Evolutionary conservation across 148 eudicot species (phyloP), one percentile per base, ranked within the genome.

Genomic region (Fagopyrum tataricum): DNA sequence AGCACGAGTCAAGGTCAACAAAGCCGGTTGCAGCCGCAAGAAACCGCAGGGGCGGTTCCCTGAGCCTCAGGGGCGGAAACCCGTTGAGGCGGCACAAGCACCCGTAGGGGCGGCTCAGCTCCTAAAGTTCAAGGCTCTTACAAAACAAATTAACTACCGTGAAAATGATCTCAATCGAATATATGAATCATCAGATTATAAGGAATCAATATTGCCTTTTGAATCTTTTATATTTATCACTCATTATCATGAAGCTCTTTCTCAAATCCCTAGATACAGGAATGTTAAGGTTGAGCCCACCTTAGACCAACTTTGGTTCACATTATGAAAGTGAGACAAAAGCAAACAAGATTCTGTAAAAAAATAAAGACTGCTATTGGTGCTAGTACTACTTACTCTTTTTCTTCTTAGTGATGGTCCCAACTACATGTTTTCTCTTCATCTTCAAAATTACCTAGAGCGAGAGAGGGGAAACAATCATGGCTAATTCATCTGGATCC

Each of bases 341-440:
- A 64, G 69, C 69, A 64, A 64, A 37, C 69, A 64, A 64, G 39
- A 70, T 1, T 31, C 37, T 70, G 15, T 70, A 37, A 70, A 70
- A 70, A 18, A 18, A 1, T 20, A 70, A 7, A 43, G 72, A 51
- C 37, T 18, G 72, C 31, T 20, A n/a, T n/a, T n/a, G n/a, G n/a
- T n/a, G n/a, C n/a, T n/a, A n/a, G n/a, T n/a, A 21, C 14, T 42
- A 76, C 92, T 82, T 79, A 91, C 98, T 91, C 93, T 91, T 95
- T 89, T 95, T 95, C 97, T 95, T 95, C 95, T 95, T 91, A 2
- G 98, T 95, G 78, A 95, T 81, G 85, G 98, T 95, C 90, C 97
- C 97, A 77, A 92, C 98, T 56, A 87, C 93, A 79, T 89, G 96
- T 69, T 85, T 91, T 74, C 98, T 95, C 89, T 95, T 95, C 96